Base-by-base conservation (phyloP, 2,329 filamentous ascomycete species). In the Trichoderma semiorbis region DNA sequence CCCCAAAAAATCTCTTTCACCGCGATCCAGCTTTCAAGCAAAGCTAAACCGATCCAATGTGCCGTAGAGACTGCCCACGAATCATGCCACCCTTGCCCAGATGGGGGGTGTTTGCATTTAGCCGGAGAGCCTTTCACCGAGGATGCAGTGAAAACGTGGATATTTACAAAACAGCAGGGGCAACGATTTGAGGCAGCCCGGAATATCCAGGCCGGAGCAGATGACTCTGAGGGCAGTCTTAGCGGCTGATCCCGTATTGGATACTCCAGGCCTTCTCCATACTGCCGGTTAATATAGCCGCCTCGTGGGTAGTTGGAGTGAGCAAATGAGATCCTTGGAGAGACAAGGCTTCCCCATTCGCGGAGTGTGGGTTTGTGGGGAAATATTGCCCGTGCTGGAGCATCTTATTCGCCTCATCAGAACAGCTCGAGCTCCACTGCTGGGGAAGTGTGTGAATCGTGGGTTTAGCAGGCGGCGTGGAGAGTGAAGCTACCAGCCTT, bases 241-340 rank as follows among this genome's bases (percentile, higher is more conserved):
- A 50, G 55, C 57, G 66, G 66, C 28, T 61, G 66, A 50, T 69
- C 55, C 66, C 55, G 57, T 69, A 69, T 68, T 68, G 34, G 65
- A 58, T 28, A 58, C 65, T 47, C 18, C 14, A 30, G 30, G 8
- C 12, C 62, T 47, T 12, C 57, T 50, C 57, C 66, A 61, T 62
- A 69, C 66, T 69, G 6, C 66, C 66, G 66, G 66, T 69, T 69
- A 62, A 69, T 69, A 69, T 69, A 69, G 66, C 66, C 66, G 66
- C 66, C 55, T 69, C 57, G 66, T 69, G 66, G 66, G 34, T 39
- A 26, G 64, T 58, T 58, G 32, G 50, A 57, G 64, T 67, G 30
- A 53, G 30, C 32, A 55, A 69, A 39, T 39, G 36, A 39, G 39
- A 47, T 47, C 65, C 65, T 28, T 62, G 66, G 26, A 32, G n/a